Evolutionary conservation across 768 basidiomycete genomes (phyloP).

Genomic region (Lactarius hatsudake): DNA sequence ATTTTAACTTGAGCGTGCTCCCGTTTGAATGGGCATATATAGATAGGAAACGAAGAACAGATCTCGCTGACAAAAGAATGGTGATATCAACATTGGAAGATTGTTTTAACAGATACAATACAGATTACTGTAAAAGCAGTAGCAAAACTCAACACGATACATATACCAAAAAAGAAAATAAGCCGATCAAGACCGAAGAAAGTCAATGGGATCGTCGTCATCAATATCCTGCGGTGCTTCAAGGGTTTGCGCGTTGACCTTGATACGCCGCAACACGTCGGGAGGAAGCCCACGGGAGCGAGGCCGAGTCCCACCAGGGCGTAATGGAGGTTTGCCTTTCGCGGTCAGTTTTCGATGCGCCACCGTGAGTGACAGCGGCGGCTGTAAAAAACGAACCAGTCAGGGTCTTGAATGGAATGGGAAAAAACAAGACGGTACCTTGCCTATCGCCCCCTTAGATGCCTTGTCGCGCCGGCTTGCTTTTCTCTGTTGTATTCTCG

Average conservation of each 20-base stretch:
- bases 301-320: background rate
- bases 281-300: slow-evolving; percentile 13
- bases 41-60: background rate
- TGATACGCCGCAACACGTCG: slow-evolving; percentile 14
- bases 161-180: background rate
- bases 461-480: slow-evolving; percentile 1
- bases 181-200: slow-evolving; percentile 11
- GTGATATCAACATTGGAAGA: background rate
- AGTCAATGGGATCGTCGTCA: slow-evolving; percentile 23
- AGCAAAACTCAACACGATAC: background rate
- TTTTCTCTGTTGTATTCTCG: background rate
- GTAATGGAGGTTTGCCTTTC: slow-evolving; percentile 3
- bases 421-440: background rate
- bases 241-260: slow-evolving; percentile 2
- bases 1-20: background rate
- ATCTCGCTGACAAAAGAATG: background rate
- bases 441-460: background rate
- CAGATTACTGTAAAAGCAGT: background rate
- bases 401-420: background rate
- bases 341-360: background rate
- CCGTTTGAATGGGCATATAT: background rate
- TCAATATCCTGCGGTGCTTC: slow-evolving; percentile 4
- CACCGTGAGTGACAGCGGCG: background rate
- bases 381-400: background rate
- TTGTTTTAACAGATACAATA: background rate